phyloP scores from a whole-genome alignment of 75 land plant species.

The Sequoiadendron giganteum region DNA sequence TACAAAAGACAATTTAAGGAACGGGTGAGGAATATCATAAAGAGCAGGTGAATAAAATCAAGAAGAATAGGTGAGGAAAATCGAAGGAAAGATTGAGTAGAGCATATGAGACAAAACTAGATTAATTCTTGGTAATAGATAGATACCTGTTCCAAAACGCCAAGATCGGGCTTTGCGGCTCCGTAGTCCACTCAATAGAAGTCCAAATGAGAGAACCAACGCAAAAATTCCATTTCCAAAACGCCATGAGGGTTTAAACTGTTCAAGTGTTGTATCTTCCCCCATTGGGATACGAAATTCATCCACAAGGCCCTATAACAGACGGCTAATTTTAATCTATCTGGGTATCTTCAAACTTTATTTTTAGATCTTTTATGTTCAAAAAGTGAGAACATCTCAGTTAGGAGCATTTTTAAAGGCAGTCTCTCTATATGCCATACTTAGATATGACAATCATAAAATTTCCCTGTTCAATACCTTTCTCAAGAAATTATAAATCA shows the following conservation, averaged over 20 bases:
- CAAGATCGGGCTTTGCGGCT: slow-evolving; percentile 72
- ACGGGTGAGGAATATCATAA: background rate
- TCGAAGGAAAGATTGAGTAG: background rate
- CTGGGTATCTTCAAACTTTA: background rate
- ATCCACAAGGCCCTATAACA: slow-evolving; percentile 46
- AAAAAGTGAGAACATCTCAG: too few species aligned
- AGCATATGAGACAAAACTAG: background rate
- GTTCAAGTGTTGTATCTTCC: slow-evolving; percentile 26
- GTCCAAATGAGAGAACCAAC: slow-evolving; percentile 66
- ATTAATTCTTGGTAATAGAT: too few species aligned
- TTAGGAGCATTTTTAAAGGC: too few species aligned
- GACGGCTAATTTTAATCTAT: background rate
- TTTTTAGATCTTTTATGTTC: too few species aligned
- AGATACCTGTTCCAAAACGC: slow-evolving; percentile 65
- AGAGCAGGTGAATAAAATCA: too few species aligned
- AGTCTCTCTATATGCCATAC: background rate
- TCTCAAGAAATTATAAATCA: background rate
- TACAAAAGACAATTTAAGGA: background rate
- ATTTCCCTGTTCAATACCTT: background rate
- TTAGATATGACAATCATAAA: background rate
- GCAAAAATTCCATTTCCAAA: slow-evolving; percentile 79
- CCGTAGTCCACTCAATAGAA: slow-evolving; percentile 48
- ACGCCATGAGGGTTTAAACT: slow-evolving; percentile 53
- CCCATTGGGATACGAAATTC: slow-evolving; percentile 52
- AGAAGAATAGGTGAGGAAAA: background rate